A percentile compares a stretch with the other conserved stretches of the same genome.
Evolutionary conservation across 305 asterid genomes (phyloP).

Genomic region (Ajuga reptans): DNA sequence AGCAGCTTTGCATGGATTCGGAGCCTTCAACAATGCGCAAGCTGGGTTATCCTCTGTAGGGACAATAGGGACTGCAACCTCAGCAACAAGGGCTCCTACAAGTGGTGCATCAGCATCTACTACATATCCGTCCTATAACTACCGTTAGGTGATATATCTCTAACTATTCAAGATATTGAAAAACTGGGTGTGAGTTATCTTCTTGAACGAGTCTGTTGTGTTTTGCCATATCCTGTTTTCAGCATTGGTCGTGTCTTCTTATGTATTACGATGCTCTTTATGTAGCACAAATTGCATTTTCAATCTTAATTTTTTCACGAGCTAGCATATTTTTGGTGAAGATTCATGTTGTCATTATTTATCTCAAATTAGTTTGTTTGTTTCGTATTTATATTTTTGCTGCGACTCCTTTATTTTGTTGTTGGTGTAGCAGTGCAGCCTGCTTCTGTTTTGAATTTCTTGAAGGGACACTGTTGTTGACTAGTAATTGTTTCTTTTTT

Average conservation of each 20-base stretch:
- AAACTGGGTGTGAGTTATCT: background rate
- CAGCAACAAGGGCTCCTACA: slow-evolving; percentile 31
- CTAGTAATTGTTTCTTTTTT: slow-evolving; percentile 2
- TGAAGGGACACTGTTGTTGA: background rate
- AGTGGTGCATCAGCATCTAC: slow-evolving; percentile 27
- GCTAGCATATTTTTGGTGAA: background rate
- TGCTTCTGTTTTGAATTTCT: no score
- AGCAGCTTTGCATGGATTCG: slow-evolving; percentile 49
- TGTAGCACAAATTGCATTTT: background rate
- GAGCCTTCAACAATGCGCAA: slow-evolving; percentile 37
- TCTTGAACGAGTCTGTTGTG: background rate
- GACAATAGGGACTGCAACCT: slow-evolving; percentile 27
- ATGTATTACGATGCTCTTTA: background rate
- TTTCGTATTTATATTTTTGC: no score
- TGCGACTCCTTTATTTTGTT: no score
- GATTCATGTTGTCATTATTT: background rate
- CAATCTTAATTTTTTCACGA: background rate
- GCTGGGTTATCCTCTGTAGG: slow-evolving; percentile 37
- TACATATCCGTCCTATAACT: slow-evolving; percentile 31
- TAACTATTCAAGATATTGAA: background rate
- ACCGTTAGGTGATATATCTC: slow-evolving; percentile 35
- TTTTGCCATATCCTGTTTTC: background rate
- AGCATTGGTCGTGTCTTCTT: background rate
- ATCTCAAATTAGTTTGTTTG: background rate
- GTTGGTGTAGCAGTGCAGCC: no score